Evolutionary conservation across 768 basidiomycete genomes (phyloP).

Genomic region (Leccinum subgranulosum): DNA sequence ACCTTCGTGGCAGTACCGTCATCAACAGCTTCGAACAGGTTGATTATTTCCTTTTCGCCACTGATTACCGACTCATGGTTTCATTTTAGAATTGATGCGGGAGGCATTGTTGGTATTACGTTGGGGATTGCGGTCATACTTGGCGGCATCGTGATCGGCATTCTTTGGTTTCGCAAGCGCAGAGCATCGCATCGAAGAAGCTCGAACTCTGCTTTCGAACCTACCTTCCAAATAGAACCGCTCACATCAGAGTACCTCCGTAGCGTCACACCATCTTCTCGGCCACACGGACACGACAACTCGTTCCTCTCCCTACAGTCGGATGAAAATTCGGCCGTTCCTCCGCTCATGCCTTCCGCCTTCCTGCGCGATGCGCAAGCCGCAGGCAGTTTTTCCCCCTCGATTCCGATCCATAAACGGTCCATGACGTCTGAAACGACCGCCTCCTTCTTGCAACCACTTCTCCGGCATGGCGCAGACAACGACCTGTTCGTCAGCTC

Average conservation of each 20-base stretch:
- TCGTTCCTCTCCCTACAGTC: neutral
- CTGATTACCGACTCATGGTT: slow-evolving; percentile 3
- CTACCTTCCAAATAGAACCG: slow-evolving; percentile 1
- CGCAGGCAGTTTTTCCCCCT: neutral
- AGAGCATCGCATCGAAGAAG: neutral
- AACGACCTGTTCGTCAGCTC: neutral
- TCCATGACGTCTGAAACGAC: neutral
- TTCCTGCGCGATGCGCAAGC: slow-evolving; percentile 12
- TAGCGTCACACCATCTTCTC: neutral
- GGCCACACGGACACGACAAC: neutral
- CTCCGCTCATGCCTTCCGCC: slow-evolving; percentile 3
- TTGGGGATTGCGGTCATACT: slow-evolving; percentile 9
- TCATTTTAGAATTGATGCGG: slow-evolving; percentile 7
- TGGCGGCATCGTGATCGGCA: neutral
- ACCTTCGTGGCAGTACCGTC: slow-evolving; percentile 8
- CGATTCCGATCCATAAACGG: neutral
- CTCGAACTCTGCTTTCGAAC: neutral
- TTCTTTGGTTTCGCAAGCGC: slow-evolving; percentile 9
- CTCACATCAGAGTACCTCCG: neutral
- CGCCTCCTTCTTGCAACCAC: neutral
- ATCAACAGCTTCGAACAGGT: slow-evolving; percentile 5
- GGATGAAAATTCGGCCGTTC: neutral
- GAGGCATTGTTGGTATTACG: slow-evolving; percentile 7
- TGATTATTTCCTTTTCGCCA: neutral
- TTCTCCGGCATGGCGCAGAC: neutral